phyloP scores from a whole-genome alignment of 1,139 yeast species.

The Suhomyces bolitotheri region DNA sequence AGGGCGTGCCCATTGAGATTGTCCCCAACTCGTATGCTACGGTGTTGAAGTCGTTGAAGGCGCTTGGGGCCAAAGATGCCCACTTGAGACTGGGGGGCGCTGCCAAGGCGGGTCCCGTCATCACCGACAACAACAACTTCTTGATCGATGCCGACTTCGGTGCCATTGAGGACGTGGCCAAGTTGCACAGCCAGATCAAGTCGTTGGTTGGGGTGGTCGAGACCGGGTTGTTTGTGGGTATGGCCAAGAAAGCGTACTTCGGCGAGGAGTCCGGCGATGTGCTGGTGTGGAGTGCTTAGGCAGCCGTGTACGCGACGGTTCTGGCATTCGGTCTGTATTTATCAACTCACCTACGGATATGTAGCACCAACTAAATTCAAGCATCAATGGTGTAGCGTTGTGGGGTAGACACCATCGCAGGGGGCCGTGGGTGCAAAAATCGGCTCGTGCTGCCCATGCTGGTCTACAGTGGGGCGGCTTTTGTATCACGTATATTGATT shows the following conservation, averaged over 20 bases:
- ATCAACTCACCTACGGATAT: no score
- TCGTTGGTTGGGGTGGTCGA: conserved; percentile 91
- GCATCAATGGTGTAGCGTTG: no score
- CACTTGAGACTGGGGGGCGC: conserved; percentile 80
- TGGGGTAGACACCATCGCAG: no score
- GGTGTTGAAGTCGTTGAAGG: conserved; percentile 61
- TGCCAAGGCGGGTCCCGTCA: conserved; percentile 97
- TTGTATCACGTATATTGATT: no score
- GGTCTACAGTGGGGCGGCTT: no score
- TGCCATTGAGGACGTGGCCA: conserved; percentile 58
- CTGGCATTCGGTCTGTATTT: no score
- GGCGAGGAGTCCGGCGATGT: conserved; percentile 81
- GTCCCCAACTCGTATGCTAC: conserved; percentile 86
- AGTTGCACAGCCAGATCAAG: conserved; percentile 67
- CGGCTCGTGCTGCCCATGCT: no score
- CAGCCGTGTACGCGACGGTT: no score
- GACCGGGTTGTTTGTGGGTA: conserved; percentile 78
- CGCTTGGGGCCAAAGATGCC: conserved; percentile 67
- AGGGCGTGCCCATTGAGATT: conserved; percentile 95
- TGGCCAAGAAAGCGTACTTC: conserved; percentile 81
- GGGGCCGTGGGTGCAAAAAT: no score
- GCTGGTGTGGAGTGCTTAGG: conserved; percentile 20
- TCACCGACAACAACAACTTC: conserved; percentile 94
- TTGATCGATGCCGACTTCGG: conserved; percentile 95
- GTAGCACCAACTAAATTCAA: no score